Evolutionary conservation across 2,329 filamentous ascomycete species (phyloP), one percentile per base, ranked within the genome.

Genomic region (Trichophyton rubrum): DNA sequence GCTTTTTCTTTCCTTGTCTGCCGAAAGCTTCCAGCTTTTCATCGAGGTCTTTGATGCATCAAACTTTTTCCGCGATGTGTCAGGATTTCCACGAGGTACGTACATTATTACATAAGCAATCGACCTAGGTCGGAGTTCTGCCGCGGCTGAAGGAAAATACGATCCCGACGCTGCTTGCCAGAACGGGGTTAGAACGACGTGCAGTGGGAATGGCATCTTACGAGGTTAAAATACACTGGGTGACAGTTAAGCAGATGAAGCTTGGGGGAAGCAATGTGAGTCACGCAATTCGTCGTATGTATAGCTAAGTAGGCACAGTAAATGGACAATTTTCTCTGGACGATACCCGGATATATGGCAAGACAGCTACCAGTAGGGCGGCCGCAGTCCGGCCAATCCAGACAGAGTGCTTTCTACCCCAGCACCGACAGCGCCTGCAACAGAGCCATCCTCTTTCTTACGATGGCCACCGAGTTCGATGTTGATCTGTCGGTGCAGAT

Each of bases 401-500:
- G 74, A 72, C 64, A 78, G 70, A 40, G 77, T 72, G 22, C 75
- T 69, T 62, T 78, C 75, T 57, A 65, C 62, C 13, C 61, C 49
- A 8, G 43, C 59, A 40, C 61, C 61, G 17, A 55, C 51, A 55
- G 51, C 51, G 13, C 30, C 67, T 45, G 68, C 66, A 30, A 55
- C 51, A 13, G 70, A 63, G 45, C 66, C 68, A 45, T 78, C 75
- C n/a, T 78, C 76, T 62, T 74, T 76, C 67, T 77, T 78, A 58
- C 76, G 72, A 63, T 79, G 77, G 40, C 77, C 77, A 56, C 79
- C 78, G 66, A 84, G 72, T 82, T 99, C 93, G 65, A 96, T 79
- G 71, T 96, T 91, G 65, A 99, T 93, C 66, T 88, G 86, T 68
- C 92, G 87, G 75, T 99, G 93, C 64, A 97, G 82, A 74, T 96